Conservation (phyloP, 73 alveolate genomes). For the Paramecium octaurelia region DNA sequence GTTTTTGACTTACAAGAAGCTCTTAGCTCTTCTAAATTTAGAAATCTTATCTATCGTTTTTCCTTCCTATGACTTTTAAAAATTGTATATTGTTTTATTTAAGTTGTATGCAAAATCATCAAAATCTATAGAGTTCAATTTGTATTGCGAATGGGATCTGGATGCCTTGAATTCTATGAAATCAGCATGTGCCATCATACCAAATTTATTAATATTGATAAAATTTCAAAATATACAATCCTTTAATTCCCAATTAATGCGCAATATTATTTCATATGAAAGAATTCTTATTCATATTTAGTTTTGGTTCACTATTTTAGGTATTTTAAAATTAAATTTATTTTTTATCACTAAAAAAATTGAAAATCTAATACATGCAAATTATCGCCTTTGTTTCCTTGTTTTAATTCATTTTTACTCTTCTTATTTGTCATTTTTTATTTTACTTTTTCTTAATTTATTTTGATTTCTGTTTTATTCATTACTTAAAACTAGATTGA, state of each 20-base stretch:
- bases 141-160: neutral
- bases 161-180: neutral
- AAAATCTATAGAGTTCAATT: neutral
- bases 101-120: constrained; percentile 9
- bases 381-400: neutral
- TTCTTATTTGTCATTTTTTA: neutral
- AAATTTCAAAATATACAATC: neutral
- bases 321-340: neutral
- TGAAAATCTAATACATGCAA: neutral
- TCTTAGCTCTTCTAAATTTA: neutral
- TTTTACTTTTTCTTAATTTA: neutral
- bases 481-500: neutral
- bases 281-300: neutral
- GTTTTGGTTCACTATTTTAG: neutral
- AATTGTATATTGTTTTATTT: neutral
- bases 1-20: neutral
- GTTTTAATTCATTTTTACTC: neutral
- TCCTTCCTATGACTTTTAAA: neutral
- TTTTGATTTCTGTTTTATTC: neutral
- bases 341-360: neutral
- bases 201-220: neutral
- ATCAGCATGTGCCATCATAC: constrained; percentile 9
- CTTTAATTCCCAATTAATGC: neutral
- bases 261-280: neutral
- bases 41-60: neutral